Percentiles rank a stretch among this genome's conserved stretches.
phyloP scores from a whole-genome alignment of 2,329 filamentous ascomycete genomes.

The Chaetomiaceae sp. region DNA sequence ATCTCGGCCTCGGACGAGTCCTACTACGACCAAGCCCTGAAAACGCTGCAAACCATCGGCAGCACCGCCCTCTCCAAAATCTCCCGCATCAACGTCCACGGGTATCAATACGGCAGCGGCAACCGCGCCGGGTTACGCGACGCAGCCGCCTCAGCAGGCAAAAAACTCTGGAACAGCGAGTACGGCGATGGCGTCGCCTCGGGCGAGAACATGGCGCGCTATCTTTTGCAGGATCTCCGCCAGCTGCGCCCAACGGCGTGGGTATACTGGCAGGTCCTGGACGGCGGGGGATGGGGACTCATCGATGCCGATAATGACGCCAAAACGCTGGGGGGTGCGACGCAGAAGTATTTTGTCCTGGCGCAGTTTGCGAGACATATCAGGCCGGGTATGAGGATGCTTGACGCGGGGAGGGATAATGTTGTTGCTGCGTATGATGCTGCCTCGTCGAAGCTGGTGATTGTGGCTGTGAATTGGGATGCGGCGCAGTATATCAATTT shows the following conservation, averaged over 20 bases:
- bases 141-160: not conserved
- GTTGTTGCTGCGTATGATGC: not conserved
- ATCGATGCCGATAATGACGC: not conserved
- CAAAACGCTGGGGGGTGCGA: not conserved
- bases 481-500: conserved; percentile 1
- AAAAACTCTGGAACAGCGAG: not conserved
- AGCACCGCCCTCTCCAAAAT: not conserved
- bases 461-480: conserved; percentile 1
- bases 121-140: not conserved
- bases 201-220: not conserved
- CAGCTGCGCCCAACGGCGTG: not conserved
- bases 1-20: not conserved
- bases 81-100: not conserved
- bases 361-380: conserved; percentile 2
- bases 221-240: not conserved
- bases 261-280: conserved; percentile 2
- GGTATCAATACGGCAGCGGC: not conserved
- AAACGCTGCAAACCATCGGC: not conserved
- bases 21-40: not conserved
- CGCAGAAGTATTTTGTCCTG: not conserved
- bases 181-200: not conserved
- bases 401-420: not conserved
- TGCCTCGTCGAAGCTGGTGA: not conserved
- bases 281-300: conserved; percentile 1
- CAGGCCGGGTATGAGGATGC: not conserved